A percentile compares a stretch with the other conserved stretches of the same genome.
Conservation (phyloP, 768 basidiomycete genomes). For the Tulasnella sp. region DNA sequence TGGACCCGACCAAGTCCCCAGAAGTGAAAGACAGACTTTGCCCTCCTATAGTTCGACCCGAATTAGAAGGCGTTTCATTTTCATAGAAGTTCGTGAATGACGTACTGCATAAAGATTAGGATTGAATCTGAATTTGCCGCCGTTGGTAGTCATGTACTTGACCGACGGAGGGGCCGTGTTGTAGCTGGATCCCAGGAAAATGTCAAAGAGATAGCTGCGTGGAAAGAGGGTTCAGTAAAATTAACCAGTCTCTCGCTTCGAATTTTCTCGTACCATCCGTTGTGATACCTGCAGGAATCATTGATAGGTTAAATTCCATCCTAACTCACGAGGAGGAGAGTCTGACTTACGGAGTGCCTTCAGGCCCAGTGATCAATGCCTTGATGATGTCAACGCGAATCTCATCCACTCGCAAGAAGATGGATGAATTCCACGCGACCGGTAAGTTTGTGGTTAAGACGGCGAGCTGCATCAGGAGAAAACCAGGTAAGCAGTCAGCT, state of each 20-base stretch:
- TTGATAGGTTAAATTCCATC: constrained; percentile 11
- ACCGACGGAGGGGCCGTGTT: constrained; percentile 30
- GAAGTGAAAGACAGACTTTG: constrained; percentile 84
- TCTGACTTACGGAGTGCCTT: constrained; percentile 71
- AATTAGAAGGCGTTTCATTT: neutral
- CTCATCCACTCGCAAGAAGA: constrained; percentile 89
- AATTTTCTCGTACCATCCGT: constrained; percentile 60
- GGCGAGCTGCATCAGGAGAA: constrained; percentile 49
- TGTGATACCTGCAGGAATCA: constrained; percentile 50
- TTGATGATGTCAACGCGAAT: constrained; percentile 86
- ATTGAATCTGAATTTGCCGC: constrained; percentile 83
- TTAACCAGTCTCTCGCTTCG: neutral
- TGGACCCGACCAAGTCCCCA: constrained; percentile 89
- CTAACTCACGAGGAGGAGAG: neutral
- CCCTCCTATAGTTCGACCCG: constrained; percentile 47
- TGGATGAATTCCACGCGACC: constrained; percentile 89
- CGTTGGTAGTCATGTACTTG: constrained; percentile 35
- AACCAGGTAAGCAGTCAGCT: neutral
- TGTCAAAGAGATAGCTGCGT: constrained; percentile 67
- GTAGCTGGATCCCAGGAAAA: constrained; percentile 82
- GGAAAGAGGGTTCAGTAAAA: neutral
- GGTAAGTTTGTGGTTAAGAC: constrained; percentile 89
- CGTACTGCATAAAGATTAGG: constrained; percentile 86
- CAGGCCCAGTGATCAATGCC: constrained; percentile 77
- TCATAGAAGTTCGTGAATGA: constrained; percentile 9